Percentiles rank a stretch among this genome's conserved stretches.
phyloP scores from a whole-genome alignment of 371 early-diverging fungal species.

The Lichtheimia hyalospora region DNA sequence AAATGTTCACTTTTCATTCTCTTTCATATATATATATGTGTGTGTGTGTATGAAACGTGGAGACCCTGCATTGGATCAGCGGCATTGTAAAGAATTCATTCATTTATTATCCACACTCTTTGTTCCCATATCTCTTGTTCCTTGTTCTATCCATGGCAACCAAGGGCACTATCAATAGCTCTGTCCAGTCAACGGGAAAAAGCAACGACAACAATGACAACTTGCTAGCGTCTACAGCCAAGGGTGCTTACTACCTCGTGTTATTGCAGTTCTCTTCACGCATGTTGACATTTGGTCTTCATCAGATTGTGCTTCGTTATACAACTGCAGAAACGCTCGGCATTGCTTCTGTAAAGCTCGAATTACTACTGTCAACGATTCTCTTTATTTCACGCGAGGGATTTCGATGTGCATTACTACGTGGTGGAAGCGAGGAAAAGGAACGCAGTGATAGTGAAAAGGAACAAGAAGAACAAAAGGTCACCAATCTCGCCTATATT shows the following conservation, averaged over 20 bases:
- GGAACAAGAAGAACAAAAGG: conserved; percentile 46
- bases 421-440: conserved; percentile 24
- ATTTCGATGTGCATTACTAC: conserved; percentile 80
- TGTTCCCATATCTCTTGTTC: no score
- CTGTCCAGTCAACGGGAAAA: no score
- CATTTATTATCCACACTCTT: no score
- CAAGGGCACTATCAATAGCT: no score
- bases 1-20: no score
- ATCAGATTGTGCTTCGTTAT: conserved; percentile 74
- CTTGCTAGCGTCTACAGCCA: conserved; percentile 54
- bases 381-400: conserved; percentile 92
- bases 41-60: no score
- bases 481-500: conserved; percentile 78
- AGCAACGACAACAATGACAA: background rate
- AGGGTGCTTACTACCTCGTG: conserved; percentile 77
- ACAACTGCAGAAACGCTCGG: conserved; percentile 76
- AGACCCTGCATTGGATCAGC: no score
- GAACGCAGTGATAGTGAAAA: conserved; percentile 8
- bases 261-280: conserved; percentile 79
- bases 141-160: no score
- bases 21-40: no score
- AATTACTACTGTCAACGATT: conserved; percentile 82
- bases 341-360: conserved; percentile 82
- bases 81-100: no score
- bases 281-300: conserved; percentile 76